These are phyloP conservation scores for Elsinoe arachidis DNA, from an alignment of 2,329 filamentous ascomycete species.

Conservation along the genomic window DNA sequence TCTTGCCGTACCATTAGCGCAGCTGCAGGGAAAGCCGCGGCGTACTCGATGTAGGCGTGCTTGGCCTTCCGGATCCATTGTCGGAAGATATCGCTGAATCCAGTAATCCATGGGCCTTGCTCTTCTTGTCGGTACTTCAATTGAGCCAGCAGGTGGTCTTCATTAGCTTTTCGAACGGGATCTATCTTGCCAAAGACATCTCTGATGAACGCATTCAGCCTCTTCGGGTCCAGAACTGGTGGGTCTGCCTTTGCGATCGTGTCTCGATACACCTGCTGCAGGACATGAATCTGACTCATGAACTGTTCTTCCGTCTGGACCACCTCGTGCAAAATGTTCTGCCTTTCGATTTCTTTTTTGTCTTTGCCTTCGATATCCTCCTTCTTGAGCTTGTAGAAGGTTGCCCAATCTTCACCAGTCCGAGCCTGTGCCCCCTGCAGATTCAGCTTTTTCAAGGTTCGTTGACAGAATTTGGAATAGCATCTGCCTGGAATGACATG, in stretches of 20 bases:
- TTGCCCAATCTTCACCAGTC: conserved; percentile 71
- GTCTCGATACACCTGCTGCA: conserved; percentile 78
- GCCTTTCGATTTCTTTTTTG: conserved; percentile 83
- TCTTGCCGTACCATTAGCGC: conserved; percentile 78
- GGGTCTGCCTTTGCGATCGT: conserved; percentile 64
- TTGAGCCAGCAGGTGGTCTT: conserved; percentile 83
- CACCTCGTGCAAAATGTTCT: conserved; percentile 93
- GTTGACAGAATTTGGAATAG: conserved; percentile 88
- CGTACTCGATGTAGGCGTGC: conserved; percentile 83
- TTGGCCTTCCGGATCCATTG: conserved; percentile 97
- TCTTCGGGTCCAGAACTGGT: conserved; percentile 69
- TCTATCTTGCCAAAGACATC: conserved; percentile 90
- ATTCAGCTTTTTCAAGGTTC: conserved; percentile 91
- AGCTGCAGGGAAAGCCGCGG: conserved; percentile 75
- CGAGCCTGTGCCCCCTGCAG: conserved; percentile 63
- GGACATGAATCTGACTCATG: conserved; percentile 79
- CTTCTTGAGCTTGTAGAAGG: conserved; percentile 76
- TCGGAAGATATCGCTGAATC: conserved; percentile 93
- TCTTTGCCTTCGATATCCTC: conserved; percentile 62
- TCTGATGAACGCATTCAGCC: conserved; percentile 67
- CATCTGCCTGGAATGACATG: conserved; percentile 64
- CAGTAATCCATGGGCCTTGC: conserved; percentile 86
- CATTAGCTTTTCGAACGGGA: conserved; percentile 79
- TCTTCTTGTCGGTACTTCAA: conserved; percentile 95
- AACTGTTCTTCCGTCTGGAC: conserved; percentile 87